phyloP scores from a whole-genome alignment of 257 asterid genomes.

The Solanum bukasovii region DNA sequence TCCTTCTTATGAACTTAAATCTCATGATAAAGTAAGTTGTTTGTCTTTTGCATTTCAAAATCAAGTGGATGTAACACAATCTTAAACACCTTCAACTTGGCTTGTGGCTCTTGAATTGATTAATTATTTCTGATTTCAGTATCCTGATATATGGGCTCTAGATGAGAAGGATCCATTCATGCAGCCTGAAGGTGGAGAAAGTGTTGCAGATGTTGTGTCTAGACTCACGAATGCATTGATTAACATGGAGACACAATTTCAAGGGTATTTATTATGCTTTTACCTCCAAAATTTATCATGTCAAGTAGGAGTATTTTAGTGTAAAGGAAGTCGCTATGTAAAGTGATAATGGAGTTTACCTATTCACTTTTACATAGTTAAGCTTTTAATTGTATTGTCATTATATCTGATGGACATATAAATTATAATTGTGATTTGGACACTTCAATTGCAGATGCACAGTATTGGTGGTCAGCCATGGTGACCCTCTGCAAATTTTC shows the following conservation, averaged over 20 bases:
- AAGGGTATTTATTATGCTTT: slow-evolving; percentile 30
- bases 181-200: slow-evolving; percentile 95
- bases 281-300: background rate
- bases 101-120: background rate
- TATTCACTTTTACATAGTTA: background rate
- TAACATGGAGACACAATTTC: slow-evolving; percentile 54
- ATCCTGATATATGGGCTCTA: slow-evolving; percentile 76
- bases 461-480: slow-evolving; percentile 81
- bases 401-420: background rate
- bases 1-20: slow-evolving; percentile 57
- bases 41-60: background rate
- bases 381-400: background rate
- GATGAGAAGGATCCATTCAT: slow-evolving; percentile 86
- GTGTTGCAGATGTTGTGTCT: slow-evolving; percentile 85
- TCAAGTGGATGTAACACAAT: background rate
- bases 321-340: background rate
- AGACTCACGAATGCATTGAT: slow-evolving; percentile 65
- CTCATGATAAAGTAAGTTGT: slow-evolving; percentile 74
- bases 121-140: slow-evolving; percentile 25
- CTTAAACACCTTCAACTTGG: background rate
- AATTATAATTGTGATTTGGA: background rate
- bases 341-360: background rate
- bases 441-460: slow-evolving; percentile 39
- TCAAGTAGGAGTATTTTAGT: background rate
- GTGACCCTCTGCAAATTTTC: slow-evolving; percentile 93